Evolutionary conservation across 805 yeast species (phyloP).

Genomic region (Wickerhamiella cacticola): DNA sequence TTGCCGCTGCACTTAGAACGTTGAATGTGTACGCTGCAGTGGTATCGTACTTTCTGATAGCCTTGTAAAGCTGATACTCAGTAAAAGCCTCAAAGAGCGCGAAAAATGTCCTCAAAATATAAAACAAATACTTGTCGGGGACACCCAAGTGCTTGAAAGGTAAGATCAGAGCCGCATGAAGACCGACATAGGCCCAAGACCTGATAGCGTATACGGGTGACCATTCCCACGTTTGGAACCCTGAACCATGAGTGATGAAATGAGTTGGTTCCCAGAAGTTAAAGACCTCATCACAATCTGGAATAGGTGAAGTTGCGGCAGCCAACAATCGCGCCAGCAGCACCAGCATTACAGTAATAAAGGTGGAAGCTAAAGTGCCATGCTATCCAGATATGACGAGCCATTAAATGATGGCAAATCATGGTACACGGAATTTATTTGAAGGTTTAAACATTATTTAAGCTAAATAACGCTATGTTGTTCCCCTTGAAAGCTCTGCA

Average conservation of each 20-base stretch:
- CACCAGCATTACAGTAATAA: conserved; percentile 3
- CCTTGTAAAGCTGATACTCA: conserved; percentile 42
- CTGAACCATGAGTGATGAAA: conserved; percentile 62
- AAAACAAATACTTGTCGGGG: conserved; percentile 33
- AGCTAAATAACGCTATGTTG: background rate
- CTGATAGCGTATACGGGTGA: conserved; percentile 81
- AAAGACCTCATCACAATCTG: conserved; percentile 87
- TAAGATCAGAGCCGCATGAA: conserved; percentile 27
- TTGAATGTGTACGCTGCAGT: conserved; percentile 46
- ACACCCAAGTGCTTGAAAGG: conserved; percentile 18
- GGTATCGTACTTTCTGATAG: conserved; percentile 31
- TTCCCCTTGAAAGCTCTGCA: background rate
- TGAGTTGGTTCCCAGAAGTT: conserved; percentile 94
- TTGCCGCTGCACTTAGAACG: conserved; percentile 46
- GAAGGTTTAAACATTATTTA: too few relatives aligned
- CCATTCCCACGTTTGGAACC: conserved; percentile 94
- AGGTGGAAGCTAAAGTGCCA: too few relatives aligned
- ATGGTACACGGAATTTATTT: too few relatives aligned
- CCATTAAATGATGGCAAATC: too few relatives aligned
- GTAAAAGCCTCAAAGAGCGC: conserved; percentile 34
- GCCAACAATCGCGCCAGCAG: conserved; percentile 26
- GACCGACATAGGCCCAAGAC: conserved; percentile 67
- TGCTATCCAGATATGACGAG: too few relatives aligned
- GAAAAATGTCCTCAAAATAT: conserved; percentile 38
- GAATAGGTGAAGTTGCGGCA: conserved; percentile 51